Evolutionary conservation across 192 early-diverging fungal genomes (phyloP).

Genomic region (Chytriomyces sp.): DNA sequence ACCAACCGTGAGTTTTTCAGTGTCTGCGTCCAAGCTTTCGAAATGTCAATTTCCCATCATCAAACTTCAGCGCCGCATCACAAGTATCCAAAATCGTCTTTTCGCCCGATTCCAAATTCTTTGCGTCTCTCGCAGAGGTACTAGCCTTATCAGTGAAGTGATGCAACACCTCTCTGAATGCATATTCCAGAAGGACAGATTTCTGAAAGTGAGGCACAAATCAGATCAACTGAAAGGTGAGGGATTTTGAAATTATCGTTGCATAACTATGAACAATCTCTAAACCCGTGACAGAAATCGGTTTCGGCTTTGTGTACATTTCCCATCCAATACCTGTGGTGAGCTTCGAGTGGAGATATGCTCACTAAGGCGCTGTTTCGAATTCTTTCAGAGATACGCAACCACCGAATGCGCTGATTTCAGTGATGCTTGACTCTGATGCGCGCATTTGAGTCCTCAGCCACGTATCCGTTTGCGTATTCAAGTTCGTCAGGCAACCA

Average conservation of each 20-base stretch:
- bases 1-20: neutral
- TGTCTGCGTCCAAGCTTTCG: neutral
- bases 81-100: conserved; percentile 51
- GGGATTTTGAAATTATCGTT: too few relatives aligned
- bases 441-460: conserved; percentile 72
- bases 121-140: conserved; percentile 71
- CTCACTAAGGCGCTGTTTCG: neutral
- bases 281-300: neutral
- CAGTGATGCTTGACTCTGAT: conserved; percentile 70
- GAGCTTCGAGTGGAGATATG: conserved; percentile 68
- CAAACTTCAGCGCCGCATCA: neutral
- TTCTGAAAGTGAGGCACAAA: conserved; percentile 70
- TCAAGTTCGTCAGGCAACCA: too few relatives aligned
- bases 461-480: too few relatives aligned
- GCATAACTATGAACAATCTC: too few relatives aligned
- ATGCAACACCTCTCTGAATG: neutral
- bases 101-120: conserved; percentile 63
- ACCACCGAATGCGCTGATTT: conserved; percentile 60
- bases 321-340: conserved; percentile 67
- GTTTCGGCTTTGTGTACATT: conserved; percentile 64
- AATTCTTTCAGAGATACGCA: neutral
- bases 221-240: too few relatives aligned
- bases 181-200: conserved; percentile 58
- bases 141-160: neutral
- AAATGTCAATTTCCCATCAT: neutral